Percentiles rank a stretch among this genome's conserved stretches.
phyloP scores from a whole-genome alignment of 192 early-diverging fungal genomes.

The Entomortierella chlamydospora region DNA sequence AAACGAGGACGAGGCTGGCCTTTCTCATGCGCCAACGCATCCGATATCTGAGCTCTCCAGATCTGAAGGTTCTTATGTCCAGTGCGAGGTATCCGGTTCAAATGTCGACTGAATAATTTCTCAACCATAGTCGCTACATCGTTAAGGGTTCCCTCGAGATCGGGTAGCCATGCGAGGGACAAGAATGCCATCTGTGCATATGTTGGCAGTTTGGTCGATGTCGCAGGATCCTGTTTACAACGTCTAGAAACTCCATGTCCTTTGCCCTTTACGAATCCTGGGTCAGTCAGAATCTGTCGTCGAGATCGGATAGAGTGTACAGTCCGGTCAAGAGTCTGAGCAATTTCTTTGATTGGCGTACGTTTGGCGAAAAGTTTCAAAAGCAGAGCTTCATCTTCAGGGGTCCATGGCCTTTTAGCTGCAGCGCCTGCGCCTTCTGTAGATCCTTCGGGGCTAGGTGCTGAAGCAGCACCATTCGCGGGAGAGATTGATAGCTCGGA shows the following conservation, averaged over 20 bases:
- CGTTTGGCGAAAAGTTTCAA: slow-evolving; percentile 26
- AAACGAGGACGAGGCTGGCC: slow-evolving; percentile 49
- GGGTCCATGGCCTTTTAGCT: slow-evolving; percentile 43
- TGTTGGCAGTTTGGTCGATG: slow-evolving; percentile 37
- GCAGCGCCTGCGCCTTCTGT: slow-evolving; percentile 1
- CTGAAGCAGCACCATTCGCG: not conserved
- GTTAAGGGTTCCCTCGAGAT: slow-evolving; percentile 35
- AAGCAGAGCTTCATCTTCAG: slow-evolving; percentile 29
- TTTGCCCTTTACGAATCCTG: slow-evolving; percentile 51
- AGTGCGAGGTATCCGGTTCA: slow-evolving; percentile 49
- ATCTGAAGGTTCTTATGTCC: slow-evolving; percentile 55
- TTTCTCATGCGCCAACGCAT: slow-evolving; percentile 51
- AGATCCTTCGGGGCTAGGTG: not conserved
- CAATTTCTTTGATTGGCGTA: slow-evolving; percentile 41
- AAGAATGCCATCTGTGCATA: slow-evolving; percentile 54
- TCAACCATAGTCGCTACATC: slow-evolving; percentile 52
- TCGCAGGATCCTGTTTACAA: slow-evolving; percentile 26
- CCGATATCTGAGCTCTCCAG: slow-evolving; percentile 53
- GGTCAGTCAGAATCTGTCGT: slow-evolving; percentile 46
- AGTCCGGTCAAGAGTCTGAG: slow-evolving; percentile 29
- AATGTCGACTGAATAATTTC: slow-evolving; percentile 41
- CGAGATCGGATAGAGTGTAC: slow-evolving; percentile 51
- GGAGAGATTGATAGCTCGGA: slow-evolving; percentile 9
- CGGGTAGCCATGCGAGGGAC: slow-evolving; percentile 47
- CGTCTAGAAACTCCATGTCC: slow-evolving; percentile 40